Conservation (phyloP, 768 basidiomycete genomes). For the Calvatia gigantea region DNA sequence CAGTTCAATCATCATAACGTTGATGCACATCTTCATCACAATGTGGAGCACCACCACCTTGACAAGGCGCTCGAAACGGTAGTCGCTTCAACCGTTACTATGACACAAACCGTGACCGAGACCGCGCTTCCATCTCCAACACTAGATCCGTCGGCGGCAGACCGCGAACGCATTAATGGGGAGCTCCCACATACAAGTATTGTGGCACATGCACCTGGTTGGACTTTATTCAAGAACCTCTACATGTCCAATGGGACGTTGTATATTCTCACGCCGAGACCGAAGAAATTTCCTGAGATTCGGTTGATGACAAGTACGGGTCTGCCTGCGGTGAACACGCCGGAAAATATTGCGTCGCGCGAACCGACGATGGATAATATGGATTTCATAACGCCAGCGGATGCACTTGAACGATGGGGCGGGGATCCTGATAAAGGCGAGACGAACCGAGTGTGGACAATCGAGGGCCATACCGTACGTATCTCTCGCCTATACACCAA, state of each 20-base stretch:
- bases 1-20: slow-evolving; percentile 15
- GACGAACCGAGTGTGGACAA: slow-evolving; percentile 42
- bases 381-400: slow-evolving; percentile 52
- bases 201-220: slow-evolving; percentile 70
- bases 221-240: slow-evolving; percentile 80
- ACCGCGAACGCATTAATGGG: slow-evolving; percentile 16
- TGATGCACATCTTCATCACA: not conserved
- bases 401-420: slow-evolving; percentile 66
- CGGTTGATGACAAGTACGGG: slow-evolving; percentile 68
- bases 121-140: not conserved
- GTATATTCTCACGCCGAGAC: slow-evolving; percentile 52
- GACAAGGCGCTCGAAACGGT: slow-evolving; percentile 7
- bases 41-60: not conserved
- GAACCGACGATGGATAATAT: slow-evolving; percentile 67
- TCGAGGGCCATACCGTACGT: slow-evolving; percentile 70
- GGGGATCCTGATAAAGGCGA: slow-evolving; percentile 22
- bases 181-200: slow-evolving; percentile 52
- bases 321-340: slow-evolving; percentile 50
- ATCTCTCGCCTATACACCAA: not conserved
- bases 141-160: slow-evolving; percentile 1
- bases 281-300: slow-evolving; percentile 35
- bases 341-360: slow-evolving; percentile 62
- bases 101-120: slow-evolving; percentile 6
- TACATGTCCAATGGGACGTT: slow-evolving; percentile 87
- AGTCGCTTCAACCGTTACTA: not conserved